Conservation (phyloP, 2,329 filamentous ascomycete genomes). For the Hypomyces rosellus region DNA sequence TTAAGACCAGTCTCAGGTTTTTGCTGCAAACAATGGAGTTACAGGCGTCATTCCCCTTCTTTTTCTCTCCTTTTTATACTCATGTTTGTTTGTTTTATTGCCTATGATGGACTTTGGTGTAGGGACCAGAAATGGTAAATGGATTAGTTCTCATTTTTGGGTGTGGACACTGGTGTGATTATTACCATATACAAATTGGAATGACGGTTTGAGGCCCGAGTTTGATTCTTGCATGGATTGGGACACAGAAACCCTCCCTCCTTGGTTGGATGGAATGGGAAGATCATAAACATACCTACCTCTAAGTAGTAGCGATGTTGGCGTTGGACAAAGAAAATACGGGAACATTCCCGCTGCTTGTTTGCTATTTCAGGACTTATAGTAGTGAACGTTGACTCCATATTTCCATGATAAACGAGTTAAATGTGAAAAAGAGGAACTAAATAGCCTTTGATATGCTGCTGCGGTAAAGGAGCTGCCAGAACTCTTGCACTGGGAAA, state of each 20-base stretch:
- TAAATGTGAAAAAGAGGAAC: too few relatives aligned
- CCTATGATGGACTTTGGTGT: not conserved
- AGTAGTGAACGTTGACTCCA: too few relatives aligned
- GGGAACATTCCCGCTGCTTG: too few relatives aligned
- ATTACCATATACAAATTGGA: not conserved
- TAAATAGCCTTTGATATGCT: not conserved
- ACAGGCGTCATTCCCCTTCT: not conserved
- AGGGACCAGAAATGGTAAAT: not conserved
- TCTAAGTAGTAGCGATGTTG: not conserved
- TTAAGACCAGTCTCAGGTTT: not conserved
- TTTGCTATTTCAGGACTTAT: too few relatives aligned
- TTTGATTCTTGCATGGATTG: too few relatives aligned
- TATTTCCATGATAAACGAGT: too few relatives aligned
- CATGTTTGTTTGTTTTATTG: not conserved
- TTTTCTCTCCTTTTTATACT: not conserved
- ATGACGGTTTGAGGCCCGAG: too few relatives aligned
- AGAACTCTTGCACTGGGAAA: not conserved
- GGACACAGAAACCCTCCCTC: too few relatives aligned
- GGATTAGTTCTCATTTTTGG: not conserved
- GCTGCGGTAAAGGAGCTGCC: not conserved
- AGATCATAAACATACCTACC: not conserved
- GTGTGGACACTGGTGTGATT: not conserved
- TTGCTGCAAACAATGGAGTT: not conserved
- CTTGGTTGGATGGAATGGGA: too few relatives aligned
- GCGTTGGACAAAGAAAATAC: conserved; percentile 2